phyloP scores from a whole-genome alignment of 2,329 filamentous ascomycete species.

The Neophaeococcomyces aloes region DNA sequence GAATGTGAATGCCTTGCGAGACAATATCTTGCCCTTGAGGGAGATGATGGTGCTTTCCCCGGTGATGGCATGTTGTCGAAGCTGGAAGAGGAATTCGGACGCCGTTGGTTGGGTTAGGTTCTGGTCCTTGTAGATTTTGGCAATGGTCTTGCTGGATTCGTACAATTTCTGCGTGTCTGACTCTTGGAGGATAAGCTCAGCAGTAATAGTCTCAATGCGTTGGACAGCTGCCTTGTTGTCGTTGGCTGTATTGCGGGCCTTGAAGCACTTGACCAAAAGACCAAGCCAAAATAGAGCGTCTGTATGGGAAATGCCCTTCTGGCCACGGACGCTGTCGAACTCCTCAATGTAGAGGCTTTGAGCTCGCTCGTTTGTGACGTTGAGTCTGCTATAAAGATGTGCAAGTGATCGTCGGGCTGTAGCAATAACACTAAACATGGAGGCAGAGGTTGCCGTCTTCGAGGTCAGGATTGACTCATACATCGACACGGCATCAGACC shows the following conservation, averaged over 20 bases:
- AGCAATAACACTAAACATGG: constrained; percentile 29
- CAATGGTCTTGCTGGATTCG: constrained; percentile 37
- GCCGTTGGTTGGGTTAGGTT: constrained; percentile 31
- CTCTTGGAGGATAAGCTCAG: constrained; percentile 33
- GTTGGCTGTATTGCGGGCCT: constrained; percentile 30
- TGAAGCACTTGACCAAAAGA: constrained; percentile 36
- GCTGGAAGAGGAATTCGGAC: constrained; percentile 33
- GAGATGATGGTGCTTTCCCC: constrained; percentile 30
- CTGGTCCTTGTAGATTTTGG: constrained; percentile 35
- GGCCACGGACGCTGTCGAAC: constrained; percentile 32
- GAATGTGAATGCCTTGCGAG: constrained; percentile 34
- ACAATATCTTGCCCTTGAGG: constrained; percentile 7
- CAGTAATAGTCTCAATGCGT: constrained; percentile 32
- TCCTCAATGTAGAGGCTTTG: constrained; percentile 34
- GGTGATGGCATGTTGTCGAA: constrained; percentile 40
- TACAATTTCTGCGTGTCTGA: constrained; percentile 36
- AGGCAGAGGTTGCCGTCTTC: constrained; percentile 26
- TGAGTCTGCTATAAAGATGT: constrained; percentile 34
- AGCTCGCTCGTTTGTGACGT: constrained; percentile 29
- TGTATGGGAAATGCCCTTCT: constrained; percentile 38
- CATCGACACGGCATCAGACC: constrained; percentile 35
- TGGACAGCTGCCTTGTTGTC: constrained; percentile 29
- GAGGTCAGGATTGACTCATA: constrained; percentile 39
- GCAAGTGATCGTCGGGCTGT: constrained; percentile 43
- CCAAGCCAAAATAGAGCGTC: constrained; percentile 35